phyloP scores from a whole-genome alignment of 75 land plant genomes.

The Pinus taeda region DNA sequence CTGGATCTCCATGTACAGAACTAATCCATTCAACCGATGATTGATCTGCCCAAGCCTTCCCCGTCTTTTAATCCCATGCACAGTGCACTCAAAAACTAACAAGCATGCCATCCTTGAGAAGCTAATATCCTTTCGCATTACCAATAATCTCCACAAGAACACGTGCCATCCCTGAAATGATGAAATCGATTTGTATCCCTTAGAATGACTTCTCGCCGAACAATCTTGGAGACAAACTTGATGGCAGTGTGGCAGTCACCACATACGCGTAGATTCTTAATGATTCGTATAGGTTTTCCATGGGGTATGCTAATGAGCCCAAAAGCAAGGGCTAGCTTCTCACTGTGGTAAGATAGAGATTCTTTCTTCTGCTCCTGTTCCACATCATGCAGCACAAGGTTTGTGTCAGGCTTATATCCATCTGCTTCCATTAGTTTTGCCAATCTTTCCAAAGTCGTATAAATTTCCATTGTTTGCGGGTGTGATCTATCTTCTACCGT shows the following conservation, averaged over 20 bases:
- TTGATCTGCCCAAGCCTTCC: too few relatives aligned
- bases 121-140: neutral
- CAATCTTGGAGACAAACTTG: neutral
- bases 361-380: neutral
- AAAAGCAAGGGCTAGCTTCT: constrained; percentile 2
- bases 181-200: neutral
- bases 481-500: constrained; percentile 39
- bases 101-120: too few relatives aligned
- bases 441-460: constrained; percentile 17
- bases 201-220: neutral
- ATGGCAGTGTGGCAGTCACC: neutral
- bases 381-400: constrained; percentile 1
- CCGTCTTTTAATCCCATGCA: too few relatives aligned
- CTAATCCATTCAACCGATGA: too few relatives aligned
- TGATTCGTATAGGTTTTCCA: neutral
- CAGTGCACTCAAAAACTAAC: too few relatives aligned
- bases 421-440: constrained; percentile 20
- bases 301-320: neutral
- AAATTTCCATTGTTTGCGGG: constrained; percentile 25
- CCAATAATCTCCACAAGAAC: constrained; percentile 4
- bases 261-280: neutral
- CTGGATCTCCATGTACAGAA: too few relatives aligned
- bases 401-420: neutral
- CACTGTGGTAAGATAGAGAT: neutral
- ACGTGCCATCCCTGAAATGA: neutral